Conservation (phyloP, 2,329 filamentous ascomycete species). For the Fusarium burgessii region DNA sequence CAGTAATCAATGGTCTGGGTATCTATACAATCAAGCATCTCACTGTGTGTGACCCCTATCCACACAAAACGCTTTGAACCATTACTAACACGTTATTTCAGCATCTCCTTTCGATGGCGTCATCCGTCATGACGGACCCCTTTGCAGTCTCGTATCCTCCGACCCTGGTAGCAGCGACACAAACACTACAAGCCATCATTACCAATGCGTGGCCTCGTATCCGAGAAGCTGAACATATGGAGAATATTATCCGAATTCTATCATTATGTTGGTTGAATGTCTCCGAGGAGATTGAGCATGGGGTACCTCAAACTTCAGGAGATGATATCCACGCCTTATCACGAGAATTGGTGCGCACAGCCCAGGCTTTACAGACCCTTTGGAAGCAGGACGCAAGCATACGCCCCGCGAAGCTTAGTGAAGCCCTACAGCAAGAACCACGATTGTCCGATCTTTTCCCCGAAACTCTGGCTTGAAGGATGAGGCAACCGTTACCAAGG, state of each 20-base stretch:
- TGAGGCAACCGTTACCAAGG: not conserved
- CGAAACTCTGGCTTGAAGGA: not conserved
- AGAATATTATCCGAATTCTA: conserved; percentile 72
- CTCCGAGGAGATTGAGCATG: conserved; percentile 55
- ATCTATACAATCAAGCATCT: conserved; percentile 76
- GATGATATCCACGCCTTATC: conserved; percentile 18
- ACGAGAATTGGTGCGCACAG: conserved; percentile 34
- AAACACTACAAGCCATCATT: conserved; percentile 69
- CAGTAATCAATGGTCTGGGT: conserved; percentile 67
- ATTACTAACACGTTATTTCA: conserved; percentile 49
- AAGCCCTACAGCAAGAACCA: conserved; percentile 45
- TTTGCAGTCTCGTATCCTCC: conserved; percentile 69
- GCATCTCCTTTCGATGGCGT: conserved; percentile 75
- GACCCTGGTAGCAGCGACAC: conserved; percentile 64
- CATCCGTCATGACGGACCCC: conserved; percentile 74
- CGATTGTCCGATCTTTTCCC: conserved; percentile 49
- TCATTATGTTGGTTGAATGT: conserved; percentile 73
- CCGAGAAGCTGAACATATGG: conserved; percentile 63
- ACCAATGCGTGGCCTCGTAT: conserved; percentile 78
- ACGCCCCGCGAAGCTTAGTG: conserved; percentile 22
- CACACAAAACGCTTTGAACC: not conserved
- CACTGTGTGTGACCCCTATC: conserved; percentile 58
- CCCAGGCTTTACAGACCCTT: conserved; percentile 38
- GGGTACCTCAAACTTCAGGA: not conserved
- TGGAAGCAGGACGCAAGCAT: conserved; percentile 36